phyloP scores from a whole-genome alignment of 2,329 filamentous ascomycete genomes.

The Clonostachys sp. region DNA sequence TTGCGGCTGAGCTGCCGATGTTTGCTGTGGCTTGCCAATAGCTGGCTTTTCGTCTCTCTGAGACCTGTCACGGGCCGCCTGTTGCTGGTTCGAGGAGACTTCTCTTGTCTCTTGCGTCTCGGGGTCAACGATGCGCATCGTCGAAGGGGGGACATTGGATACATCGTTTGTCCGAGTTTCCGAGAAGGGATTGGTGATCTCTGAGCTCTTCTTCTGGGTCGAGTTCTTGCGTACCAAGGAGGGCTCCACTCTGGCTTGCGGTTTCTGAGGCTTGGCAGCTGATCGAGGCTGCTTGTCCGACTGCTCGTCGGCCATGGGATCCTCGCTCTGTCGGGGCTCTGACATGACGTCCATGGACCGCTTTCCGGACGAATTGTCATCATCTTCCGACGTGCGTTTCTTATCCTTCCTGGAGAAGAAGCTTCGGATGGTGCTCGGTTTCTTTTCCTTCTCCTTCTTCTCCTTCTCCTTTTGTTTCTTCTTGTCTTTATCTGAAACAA shows the following conservation, averaged over 20 bases:
- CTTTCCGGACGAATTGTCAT: constrained; percentile 61
- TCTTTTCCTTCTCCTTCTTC: constrained; percentile 67
- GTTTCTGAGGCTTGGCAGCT: constrained; percentile 68
- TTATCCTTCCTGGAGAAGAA: constrained; percentile 61
- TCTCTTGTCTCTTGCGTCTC: constrained; percentile 38
- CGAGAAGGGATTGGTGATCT: constrained; percentile 24
- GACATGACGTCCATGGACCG: constrained; percentile 51
- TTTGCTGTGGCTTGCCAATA: constrained; percentile 9
- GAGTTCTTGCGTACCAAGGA: constrained; percentile 35
- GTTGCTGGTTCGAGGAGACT: constrained; percentile 21
- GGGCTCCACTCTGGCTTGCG: constrained; percentile 44
- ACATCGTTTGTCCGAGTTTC: constrained; percentile 45
- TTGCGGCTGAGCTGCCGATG: constrained; percentile 36
- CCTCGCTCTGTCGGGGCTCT: constrained; percentile 38
- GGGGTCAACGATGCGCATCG: constrained; percentile 55
- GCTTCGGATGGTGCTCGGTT: constrained; percentile 50
- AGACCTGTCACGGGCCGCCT: constrained; percentile 14
- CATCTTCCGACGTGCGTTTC: constrained; percentile 51
- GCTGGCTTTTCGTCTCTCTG: constrained; percentile 28
- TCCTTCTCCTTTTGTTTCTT: constrained; percentile 66
- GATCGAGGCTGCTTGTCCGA: constrained; percentile 52
- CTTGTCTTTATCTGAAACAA: constrained; percentile 65
- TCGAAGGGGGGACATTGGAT: constrained; percentile 49
- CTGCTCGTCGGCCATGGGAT: constrained; percentile 26
- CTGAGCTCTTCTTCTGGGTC: constrained; percentile 2